Base-by-base conservation (phyloP, 208 protist genomes). In the Ichthyophonus hoferi region DNA sequence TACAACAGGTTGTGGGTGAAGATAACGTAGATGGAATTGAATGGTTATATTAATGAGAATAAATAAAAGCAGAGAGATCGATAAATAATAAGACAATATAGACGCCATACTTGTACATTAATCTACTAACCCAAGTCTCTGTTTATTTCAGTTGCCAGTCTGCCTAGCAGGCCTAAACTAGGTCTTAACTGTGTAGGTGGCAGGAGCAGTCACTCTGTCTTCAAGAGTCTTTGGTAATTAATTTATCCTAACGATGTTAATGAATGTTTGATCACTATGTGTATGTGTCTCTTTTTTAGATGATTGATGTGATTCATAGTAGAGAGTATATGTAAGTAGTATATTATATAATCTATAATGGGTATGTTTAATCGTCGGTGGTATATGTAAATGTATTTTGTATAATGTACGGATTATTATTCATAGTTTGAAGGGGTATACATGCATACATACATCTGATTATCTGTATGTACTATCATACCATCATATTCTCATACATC, bases 161-260 rank as follows among this genome's bases (percentile, higher is more conserved):
- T 67, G 50, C 14, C 14, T 24, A 77, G 33, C 38, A 92, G 94
- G 78, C 96, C 97, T 86, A 97, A 96, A 91, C 92, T 99, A 24
- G 94, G 97, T 40, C 93, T 99, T 33, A 98, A 99, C 91, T 95
- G 96, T 90, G 96, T 96, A 33, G 97, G 97, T 88, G 97, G 97
- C 38, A 91, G 91, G 34, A 95, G 93, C 87, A 96, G 95, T 1
- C 96, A 96, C 24, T 94, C 96, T 88, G 90, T 98, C 58, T 92
- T 96, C 34, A 95, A 96, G 40, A 93, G 96, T 1, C 93, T 98
- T 14, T 96, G 94, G 87, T 90, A n/a, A 24, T 24, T 24, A 7
- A 7, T 67, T 67, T 24, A 7, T 24, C 50, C 50, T 24, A 7
- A 24, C 24, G 24, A 67, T 24, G 24, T 67, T 67, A 7, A 67